phyloP scores from a whole-genome alignment of 495 filamentous ascomycete species.

The Penicillium ochrochloron region DNA sequence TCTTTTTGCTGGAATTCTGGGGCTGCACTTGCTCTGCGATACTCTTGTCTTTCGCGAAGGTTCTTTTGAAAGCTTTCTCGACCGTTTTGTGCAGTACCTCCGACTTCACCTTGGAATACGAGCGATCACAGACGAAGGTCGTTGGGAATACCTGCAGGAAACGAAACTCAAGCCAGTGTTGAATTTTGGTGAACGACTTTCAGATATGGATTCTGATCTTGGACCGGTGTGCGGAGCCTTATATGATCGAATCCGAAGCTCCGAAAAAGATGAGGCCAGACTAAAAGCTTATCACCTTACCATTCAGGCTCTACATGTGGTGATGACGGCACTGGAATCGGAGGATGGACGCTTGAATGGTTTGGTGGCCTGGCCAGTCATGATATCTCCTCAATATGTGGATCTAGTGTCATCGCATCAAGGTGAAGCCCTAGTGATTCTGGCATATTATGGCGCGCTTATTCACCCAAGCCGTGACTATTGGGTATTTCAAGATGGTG shows the following conservation, averaged over 20 bases:
- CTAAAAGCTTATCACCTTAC: conserved; percentile 14
- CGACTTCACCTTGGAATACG: conserved; percentile 51
- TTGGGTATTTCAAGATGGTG: conserved; percentile 29
- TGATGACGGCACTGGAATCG: background rate
- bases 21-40: conserved; percentile 54
- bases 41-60: conserved; percentile 28
- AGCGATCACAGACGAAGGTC: conserved; percentile 20
- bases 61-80: conserved; percentile 41
- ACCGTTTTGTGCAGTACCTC: conserved; percentile 45
- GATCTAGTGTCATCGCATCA: conserved; percentile 18
- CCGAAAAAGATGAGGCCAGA: conserved; percentile 7
- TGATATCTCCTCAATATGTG: conserved; percentile 19
- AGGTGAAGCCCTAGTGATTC: conserved; percentile 23
- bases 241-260: conserved; percentile 4
- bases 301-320: conserved; percentile 17
- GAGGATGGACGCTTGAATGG: background rate
- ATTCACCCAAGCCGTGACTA: conserved; percentile 14
- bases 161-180: conserved; percentile 19
- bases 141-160: conserved; percentile 18
- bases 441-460: conserved; percentile 26
- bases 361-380: conserved; percentile 22
- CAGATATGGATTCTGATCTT: background rate
- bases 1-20: conserved; percentile 53
- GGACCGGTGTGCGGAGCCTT: conserved; percentile 5
- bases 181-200: background rate